Evolutionary conservation across 768 basidiomycete species (phyloP), one percentile per base, ranked within the genome.

Genomic region (Mycena haematopus): DNA sequence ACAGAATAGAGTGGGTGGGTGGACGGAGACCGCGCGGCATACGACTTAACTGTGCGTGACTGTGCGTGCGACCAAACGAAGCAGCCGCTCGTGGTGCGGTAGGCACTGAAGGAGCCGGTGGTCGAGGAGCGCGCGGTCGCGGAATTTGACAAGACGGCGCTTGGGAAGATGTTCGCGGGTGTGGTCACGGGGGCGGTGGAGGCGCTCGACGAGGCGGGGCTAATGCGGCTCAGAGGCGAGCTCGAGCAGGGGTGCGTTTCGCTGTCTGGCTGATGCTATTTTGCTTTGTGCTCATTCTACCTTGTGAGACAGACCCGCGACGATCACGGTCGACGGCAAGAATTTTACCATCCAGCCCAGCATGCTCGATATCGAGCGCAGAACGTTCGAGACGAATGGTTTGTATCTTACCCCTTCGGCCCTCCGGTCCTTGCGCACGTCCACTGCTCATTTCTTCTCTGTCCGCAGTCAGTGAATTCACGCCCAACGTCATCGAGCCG

Each of bases 21-120:
- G 97, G 97, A 96, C 94, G 56, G 97, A 99, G 97, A 99, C 77
- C 91, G 97, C 50, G 93, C 95, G 1, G 96, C 97, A 52, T 99
- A 98, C 76, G 97, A 99, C 77, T 76, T 99, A 69, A 88, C 86
- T 35, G 96, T 98, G 60, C 97, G 99, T 73, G 69, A 88, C 86
- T 35, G 96, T 98, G 60, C 97, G 99, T 73, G 82, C 89, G 62
- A 83, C 85, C 31, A 88, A 80, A 99, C 97, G 29, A 92, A 93
- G 2, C 86, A 89, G 65, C 83, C 92, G 49, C 82, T 99, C 24
- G 86, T 95, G 45, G 97, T 98, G 33, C 83, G 94, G 42, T 85
- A 96, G 77, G 88, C 88, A 40, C 79, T 99, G 64, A 89, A 91
- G 73, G 90, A 94, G 71, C 94, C 95, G 6, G 84, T 92, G 65